Evolutionary conservation across 345 rosid species (phyloP), one percentile per base, ranked within the genome.

Genomic region (Angophora floribunda): DNA sequence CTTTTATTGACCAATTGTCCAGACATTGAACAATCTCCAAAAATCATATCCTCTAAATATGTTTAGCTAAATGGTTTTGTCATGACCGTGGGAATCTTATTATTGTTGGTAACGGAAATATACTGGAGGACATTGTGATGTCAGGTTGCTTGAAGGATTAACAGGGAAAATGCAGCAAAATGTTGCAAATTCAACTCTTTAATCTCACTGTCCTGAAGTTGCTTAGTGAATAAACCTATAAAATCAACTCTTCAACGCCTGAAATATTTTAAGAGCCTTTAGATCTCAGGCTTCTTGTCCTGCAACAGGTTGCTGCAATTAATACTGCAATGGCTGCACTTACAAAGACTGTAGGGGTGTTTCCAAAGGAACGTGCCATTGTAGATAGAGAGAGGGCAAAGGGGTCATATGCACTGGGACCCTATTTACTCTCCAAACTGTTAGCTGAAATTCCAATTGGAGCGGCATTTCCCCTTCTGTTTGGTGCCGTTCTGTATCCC

Each of bases 241-340:
- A 19, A 75, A 75, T 75, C 22, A 70, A 70, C 84, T 75, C 84
- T 41, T 41, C 84, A 41, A 21, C 13, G 4, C 12, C 84, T 36
- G 84, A 7, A 75, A 41, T 75, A 41, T 41, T 75, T 41, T 41
- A 41, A 75, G 84, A 75, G 49, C 49, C 49, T 41, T 75, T 75
- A 21, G 26, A 41, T 75, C 84, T 75, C 84, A 41, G 84, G 41
- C 49, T 75, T 75, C 84, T 75, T 36, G 84, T 41, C 41, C 84
- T 75, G 84, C 3, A 14, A 75, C 92, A 98, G 99, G 98, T 98
- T 80, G 95, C 98, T 55, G 99, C 99, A 87, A 97, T 98, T 93
- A 98, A 96, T 93, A 98, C 99, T 14, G 99, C 99, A 75, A 98
- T 98, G 99, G 99, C 99, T 93, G 99, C 99, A 92, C 98, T 98